Evolutionary conservation across 768 basidiomycete species (phyloP).

Genomic region (Lactifluus piperatus): DNA sequence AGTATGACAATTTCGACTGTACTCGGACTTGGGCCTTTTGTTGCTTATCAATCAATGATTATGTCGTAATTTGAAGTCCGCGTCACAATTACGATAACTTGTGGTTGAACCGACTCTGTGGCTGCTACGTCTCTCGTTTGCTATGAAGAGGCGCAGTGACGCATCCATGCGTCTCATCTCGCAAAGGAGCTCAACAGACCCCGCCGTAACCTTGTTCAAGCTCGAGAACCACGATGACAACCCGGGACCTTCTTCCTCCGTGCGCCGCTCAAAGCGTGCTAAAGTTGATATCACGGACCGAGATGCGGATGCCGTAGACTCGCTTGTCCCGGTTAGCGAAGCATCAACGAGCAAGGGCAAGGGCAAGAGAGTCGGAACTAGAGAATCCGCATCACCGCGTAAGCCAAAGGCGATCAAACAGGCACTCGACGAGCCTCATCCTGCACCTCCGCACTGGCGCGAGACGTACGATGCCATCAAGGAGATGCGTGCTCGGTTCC

Average conservation of each 20-base stretch:
- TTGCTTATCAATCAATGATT: neutral
- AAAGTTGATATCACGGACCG: conserved; percentile 22
- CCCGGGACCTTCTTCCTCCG: conserved; percentile 19
- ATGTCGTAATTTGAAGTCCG: neutral
- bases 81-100: neutral
- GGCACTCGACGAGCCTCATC: conserved; percentile 50
- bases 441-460: conserved; percentile 56
- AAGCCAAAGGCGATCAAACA: conserved; percentile 52
- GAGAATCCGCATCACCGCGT: conserved; percentile 31
- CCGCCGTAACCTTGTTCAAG: conserved; percentile 20
- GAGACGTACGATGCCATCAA: conserved; percentile 66
- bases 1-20: too few relatives aligned
- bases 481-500: conserved; percentile 59
- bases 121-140: neutral
- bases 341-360: neutral
- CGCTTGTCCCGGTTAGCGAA: neutral
- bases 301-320: conserved; percentile 7
- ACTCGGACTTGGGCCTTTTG: neutral
- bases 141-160: conserved; percentile 8
- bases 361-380: neutral
- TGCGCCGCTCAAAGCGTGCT: conserved; percentile 26
- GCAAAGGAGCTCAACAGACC: conserved; percentile 12
- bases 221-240: conserved; percentile 15
- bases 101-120: neutral
- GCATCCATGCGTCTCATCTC: conserved; percentile 2